These are phyloP conservation scores for Stachybotrys elegans DNA, from an alignment of 2,329 filamentous ascomycete species.

Conservation along the genomic window DNA sequence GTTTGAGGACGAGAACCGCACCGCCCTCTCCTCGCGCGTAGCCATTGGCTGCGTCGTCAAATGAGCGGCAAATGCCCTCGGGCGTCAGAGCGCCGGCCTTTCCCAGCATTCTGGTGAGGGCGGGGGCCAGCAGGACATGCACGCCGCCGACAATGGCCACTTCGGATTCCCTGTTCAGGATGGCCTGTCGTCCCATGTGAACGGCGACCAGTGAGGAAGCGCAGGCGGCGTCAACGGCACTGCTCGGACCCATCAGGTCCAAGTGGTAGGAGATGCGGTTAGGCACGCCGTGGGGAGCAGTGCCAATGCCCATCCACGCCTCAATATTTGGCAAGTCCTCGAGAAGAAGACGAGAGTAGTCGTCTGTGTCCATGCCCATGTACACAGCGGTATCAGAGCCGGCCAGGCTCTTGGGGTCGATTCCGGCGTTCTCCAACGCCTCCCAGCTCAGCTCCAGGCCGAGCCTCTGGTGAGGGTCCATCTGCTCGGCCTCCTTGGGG, in stretches of 20 bases:
- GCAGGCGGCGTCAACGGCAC: constrained; percentile 1
- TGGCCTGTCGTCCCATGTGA: constrained; percentile 3
- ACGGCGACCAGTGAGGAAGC: not conserved
- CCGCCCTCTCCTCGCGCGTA: constrained; percentile 46
- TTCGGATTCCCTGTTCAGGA: not conserved
- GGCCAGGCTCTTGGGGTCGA: constrained; percentile 1
- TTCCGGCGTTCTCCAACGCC: constrained; percentile 6
- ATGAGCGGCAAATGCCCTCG: constrained; percentile 5
- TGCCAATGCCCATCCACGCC: constrained; percentile 7
- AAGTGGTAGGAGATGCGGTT: constrained; percentile 1
- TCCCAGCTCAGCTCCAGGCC: constrained; percentile 4
- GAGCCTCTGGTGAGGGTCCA: constrained; percentile 7
- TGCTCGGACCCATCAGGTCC: constrained; percentile 2
- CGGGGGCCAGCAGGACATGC: constrained; percentile 2
- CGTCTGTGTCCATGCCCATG: constrained; percentile 4
- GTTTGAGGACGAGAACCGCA: constrained; percentile 37
- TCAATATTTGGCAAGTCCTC: constrained; percentile 8
- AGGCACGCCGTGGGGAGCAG: constrained; percentile 1
- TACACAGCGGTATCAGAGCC: constrained; percentile 5
- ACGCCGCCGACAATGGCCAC: constrained; percentile 3
- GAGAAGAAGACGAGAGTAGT: constrained; percentile 5
- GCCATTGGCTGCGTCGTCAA: constrained; percentile 35
- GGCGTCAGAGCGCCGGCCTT: constrained; percentile 6
- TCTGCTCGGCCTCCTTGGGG: constrained; percentile 6
- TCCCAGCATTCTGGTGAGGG: constrained; percentile 1